Percentiles rank a stretch among this genome's conserved stretches.
These are phyloP conservation scores for Paramecium pentaurelia DNA, from an alignment of 73 alveolate genomes.

Conservation along the genomic window DNA sequence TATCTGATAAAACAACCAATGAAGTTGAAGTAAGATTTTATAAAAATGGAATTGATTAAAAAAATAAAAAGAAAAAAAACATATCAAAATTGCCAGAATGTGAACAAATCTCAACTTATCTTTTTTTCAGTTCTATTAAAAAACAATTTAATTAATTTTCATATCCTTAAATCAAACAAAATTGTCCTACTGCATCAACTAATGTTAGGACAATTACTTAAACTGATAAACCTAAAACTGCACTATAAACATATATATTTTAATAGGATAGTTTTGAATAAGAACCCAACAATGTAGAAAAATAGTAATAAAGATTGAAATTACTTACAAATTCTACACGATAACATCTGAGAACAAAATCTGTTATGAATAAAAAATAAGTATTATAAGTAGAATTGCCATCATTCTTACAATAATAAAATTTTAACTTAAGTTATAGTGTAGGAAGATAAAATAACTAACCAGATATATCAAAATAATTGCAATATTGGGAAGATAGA, in stretches of 20 bases:
- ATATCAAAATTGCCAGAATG: background rate
- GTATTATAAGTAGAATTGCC: background rate
- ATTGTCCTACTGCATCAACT: background rate
- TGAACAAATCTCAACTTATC: background rate
- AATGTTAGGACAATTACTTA: background rate
- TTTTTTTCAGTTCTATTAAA: background rate
- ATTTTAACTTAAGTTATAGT: background rate
- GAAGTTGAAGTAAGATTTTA: background rate
- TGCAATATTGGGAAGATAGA: background rate
- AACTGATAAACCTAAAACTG: constrained; percentile 1
- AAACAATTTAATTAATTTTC: background rate
- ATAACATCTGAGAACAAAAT: background rate
- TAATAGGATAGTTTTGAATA: background rate
- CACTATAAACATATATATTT: background rate
- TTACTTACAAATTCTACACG: background rate
- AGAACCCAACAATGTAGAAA: background rate
- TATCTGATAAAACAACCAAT: background rate
- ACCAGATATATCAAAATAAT: background rate
- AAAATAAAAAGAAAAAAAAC: background rate
- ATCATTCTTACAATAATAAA: background rate
- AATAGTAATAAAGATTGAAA: background rate
- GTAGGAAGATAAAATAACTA: background rate
- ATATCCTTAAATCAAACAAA: background rate
- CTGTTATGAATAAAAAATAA: background rate
- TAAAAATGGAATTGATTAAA: background rate